phyloP scores from a whole-genome alignment of 2,329 filamentous ascomycete genomes.

The Aureobasidium sp. region DNA sequence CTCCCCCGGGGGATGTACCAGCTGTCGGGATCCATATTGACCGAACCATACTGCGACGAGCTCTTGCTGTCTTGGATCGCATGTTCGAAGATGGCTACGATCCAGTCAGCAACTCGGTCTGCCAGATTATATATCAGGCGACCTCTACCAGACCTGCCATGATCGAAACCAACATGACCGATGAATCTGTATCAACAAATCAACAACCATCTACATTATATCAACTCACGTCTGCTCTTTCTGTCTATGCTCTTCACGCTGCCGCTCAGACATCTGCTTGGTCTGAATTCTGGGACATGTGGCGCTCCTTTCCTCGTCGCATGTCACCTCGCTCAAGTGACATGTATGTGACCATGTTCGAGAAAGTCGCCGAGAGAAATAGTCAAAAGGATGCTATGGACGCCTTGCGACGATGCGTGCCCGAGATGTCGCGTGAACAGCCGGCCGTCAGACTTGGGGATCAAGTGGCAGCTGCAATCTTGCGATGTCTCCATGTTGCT shows the following conservation, averaged over 20 bases:
- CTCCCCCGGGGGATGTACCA: neutral
- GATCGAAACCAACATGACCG: neutral
- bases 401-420: constrained; percentile 48
- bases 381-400: constrained; percentile 38
- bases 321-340: constrained; percentile 41
- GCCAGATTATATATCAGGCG: constrained; percentile 35
- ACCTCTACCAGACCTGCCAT: neutral
- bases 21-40: constrained; percentile 18
- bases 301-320: constrained; percentile 49
- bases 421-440: constrained; percentile 53
- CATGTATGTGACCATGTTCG: constrained; percentile 52
- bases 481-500: constrained; percentile 49
- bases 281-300: constrained; percentile 54
- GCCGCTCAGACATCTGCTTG: constrained; percentile 29
- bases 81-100: constrained; percentile 37
- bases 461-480: constrained; percentile 42
- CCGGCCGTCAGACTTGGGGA: constrained; percentile 42
- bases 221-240: constrained; percentile 33
- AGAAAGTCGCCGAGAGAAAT: constrained; percentile 38
- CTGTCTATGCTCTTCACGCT: constrained; percentile 7
- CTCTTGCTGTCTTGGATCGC: constrained; percentile 35
- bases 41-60: constrained; percentile 25
- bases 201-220: constrained; percentile 32
- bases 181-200: constrained; percentile 10
- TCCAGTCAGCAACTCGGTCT: constrained; percentile 40